Percentiles rank a stretch among this genome's conserved stretches.
Evolutionary conservation across 2,329 filamentous ascomycete species (phyloP).

Genomic region (Aureobasidium musti): DNA sequence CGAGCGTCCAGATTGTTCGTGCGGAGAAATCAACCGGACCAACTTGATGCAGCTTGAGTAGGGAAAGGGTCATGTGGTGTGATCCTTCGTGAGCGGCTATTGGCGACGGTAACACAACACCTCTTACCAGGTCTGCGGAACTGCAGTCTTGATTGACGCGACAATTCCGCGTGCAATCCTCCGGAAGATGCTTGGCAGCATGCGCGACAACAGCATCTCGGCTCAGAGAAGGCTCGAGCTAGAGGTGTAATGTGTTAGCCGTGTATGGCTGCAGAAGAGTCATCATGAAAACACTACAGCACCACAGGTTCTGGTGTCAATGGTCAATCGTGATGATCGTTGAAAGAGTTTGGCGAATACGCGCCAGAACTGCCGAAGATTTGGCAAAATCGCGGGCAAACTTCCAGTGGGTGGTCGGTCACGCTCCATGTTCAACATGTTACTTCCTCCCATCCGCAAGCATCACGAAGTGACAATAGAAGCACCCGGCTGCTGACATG

Average conservation of each 20-base stretch:
- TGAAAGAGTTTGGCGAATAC: not conserved
- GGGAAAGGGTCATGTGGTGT: conserved; percentile 4
- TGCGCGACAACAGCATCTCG: not conserved
- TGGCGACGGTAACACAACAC: conserved; percentile 10
- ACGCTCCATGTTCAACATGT: not conserved
- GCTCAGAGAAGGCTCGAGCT: too few species aligned
- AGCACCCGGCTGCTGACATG: not conserved
- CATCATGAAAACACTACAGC: not conserved
- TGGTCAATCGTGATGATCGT: not conserved
- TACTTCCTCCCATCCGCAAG: not conserved
- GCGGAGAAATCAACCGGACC: conserved; percentile 5
- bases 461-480: not conserved
- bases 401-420: not conserved
- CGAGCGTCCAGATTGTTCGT: not conserved
- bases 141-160: not conserved
- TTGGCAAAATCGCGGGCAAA: conserved; percentile 14
- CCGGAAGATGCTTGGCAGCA: conserved; percentile 6
- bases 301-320: not conserved
- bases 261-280: too few species aligned
- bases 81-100: not conserved
- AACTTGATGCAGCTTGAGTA: not conserved
- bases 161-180: not conserved
- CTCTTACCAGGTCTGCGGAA: not conserved
- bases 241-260: not conserved
- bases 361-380: not conserved